Percentiles rank a stretch among this genome's conserved stretches.
These are phyloP conservation scores for Fusarium duplospermum DNA, from an alignment of 2,329 filamentous ascomycete species.

Conservation along the genomic window DNA sequence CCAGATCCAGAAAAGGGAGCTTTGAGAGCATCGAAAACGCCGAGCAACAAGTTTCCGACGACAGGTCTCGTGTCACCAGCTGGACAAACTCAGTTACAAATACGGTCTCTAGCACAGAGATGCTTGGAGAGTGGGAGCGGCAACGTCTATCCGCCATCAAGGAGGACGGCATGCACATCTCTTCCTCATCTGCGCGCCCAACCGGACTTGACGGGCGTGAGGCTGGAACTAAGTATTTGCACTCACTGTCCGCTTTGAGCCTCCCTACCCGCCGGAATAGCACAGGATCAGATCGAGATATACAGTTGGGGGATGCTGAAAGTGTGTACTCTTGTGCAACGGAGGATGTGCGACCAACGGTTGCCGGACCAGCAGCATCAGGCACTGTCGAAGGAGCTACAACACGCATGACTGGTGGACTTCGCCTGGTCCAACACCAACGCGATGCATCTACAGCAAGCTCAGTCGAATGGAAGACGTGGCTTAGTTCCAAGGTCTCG, in stretches of 20 bases:
- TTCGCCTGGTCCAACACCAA: constrained; percentile 43
- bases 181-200: constrained; percentile 52
- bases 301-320: constrained; percentile 56
- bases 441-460: constrained; percentile 57
- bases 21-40: constrained; percentile 61
- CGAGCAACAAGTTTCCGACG: constrained; percentile 55
- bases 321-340: constrained; percentile 60
- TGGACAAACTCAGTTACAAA: constrained; percentile 75
- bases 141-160: constrained; percentile 74
- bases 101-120: constrained; percentile 60
- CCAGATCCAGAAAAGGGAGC: constrained; percentile 66
- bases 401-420: constrained; percentile 4
- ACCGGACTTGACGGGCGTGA: constrained; percentile 18
- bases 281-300: constrained; percentile 53
- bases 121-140: constrained; percentile 58
- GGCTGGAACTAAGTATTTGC: constrained; percentile 52
- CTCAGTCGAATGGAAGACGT: constrained; percentile 66
- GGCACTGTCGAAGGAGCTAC: background rate
- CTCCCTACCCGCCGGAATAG: constrained; percentile 56
- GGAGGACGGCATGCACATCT: constrained; percentile 59
- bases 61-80: constrained; percentile 76
- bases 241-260: constrained; percentile 54
- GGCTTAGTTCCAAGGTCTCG: constrained; percentile 64
- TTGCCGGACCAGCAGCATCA: background rate
- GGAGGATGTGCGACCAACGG: constrained; percentile 33